Percentiles rank a stretch among this genome's conserved stretches.
phyloP scores from a whole-genome alignment of 352 stramenopile species.

The Chloridella minuta region DNA sequence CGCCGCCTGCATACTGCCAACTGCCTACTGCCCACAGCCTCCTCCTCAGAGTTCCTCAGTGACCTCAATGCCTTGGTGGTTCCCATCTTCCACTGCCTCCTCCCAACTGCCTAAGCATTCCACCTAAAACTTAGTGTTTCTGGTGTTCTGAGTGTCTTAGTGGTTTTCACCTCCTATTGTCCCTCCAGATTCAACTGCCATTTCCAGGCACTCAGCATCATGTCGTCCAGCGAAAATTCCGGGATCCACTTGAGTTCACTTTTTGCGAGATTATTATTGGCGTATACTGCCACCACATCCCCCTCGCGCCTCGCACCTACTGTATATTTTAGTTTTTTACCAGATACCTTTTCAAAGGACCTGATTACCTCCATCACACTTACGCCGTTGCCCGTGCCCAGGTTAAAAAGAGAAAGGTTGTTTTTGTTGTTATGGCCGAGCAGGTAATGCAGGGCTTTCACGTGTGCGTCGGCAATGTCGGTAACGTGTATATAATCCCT shows the following conservation, averaged over 20 bases:
- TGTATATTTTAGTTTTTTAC: background rate
- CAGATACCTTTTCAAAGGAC: background rate
- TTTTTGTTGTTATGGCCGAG: background rate
- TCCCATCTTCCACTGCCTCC: too few species aligned
- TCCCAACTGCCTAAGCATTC: too few species aligned
- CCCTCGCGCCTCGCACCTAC: background rate
- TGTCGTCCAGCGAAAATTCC: background rate
- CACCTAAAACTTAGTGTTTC: too few species aligned
- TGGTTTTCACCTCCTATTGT: too few species aligned
- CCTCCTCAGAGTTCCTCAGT: too few species aligned
- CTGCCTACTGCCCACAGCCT: too few species aligned
- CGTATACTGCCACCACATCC: background rate
- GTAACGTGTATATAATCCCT: background rate
- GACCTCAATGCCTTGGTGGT: too few species aligned
- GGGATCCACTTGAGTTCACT: background rate
- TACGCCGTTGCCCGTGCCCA: background rate
- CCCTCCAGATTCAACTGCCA: background rate
- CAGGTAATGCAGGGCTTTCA: background rate
- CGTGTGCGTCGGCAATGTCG: background rate
- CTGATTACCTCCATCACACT: background rate
- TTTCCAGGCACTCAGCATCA: background rate
- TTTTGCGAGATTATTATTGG: background rate
- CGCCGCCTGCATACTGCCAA: too few species aligned
- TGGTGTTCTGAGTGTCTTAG: too few species aligned
- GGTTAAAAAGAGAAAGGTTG: background rate